phyloP scores from a whole-genome alignment of 2,329 filamentous ascomycete genomes.

The Acarospora socialis region DNA sequence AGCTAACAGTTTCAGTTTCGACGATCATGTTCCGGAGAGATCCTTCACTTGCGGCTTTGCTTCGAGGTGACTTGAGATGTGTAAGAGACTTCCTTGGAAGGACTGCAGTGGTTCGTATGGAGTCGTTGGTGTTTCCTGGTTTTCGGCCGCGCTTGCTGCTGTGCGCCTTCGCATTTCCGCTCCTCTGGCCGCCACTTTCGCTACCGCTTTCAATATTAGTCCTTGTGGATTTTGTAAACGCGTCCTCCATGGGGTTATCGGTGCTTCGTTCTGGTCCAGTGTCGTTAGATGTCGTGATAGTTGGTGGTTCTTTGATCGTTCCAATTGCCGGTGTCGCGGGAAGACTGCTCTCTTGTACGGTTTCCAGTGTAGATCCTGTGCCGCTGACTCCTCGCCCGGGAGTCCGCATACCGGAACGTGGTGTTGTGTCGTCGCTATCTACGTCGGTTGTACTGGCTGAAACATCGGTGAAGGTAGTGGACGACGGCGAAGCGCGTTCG shows the following conservation, averaged over 20 bases:
- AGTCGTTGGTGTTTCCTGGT: conserved; percentile 27
- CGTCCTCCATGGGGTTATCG: conserved; percentile 19
- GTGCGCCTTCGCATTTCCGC: conserved; percentile 30
- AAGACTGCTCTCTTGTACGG: conserved; percentile 79
- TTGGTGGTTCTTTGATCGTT: conserved; percentile 26
- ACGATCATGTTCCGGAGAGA: conserved; percentile 86
- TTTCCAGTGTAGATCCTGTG: conserved; percentile 57
- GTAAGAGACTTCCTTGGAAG: conserved; percentile 53
- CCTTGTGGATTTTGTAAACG: conserved; percentile 22
- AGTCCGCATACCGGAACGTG: conserved; percentile 10
- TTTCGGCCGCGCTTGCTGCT: conserved; percentile 19
- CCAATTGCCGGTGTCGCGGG: conserved; percentile 50
- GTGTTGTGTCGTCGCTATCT: conserved; percentile 24
- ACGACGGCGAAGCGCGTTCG: conserved; percentile 6
- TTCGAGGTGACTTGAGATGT: conserved; percentile 48
- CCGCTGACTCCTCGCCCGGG: conserved; percentile 40
- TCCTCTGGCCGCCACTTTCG: conserved; percentile 48
- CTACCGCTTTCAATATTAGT: conserved; percentile 41
- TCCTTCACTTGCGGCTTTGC: conserved; percentile 54
- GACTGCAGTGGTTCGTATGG: conserved; percentile 38
- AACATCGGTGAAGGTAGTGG: conserved; percentile 4
- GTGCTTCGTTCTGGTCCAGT: conserved; percentile 29
- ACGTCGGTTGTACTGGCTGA: too few species aligned
- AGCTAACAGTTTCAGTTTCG: conserved; percentile 89
- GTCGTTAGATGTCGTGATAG: conserved; percentile 24